phyloP scores from a whole-genome alignment of 176 grass and related monocot species.

The Bolboschoenus planiculmis region DNA sequence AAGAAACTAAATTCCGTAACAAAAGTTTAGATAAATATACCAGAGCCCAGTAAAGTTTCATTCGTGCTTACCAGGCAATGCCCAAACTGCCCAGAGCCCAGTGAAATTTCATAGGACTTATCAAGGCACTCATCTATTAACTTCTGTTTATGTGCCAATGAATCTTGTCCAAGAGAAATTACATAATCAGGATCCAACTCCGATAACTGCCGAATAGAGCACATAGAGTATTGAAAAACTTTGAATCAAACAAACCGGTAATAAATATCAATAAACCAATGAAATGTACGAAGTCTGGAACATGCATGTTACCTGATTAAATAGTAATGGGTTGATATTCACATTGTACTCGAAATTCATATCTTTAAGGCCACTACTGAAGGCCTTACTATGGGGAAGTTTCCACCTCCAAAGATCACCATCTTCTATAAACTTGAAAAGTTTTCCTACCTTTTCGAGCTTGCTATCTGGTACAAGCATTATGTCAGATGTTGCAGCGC shows the following conservation, averaged over 20 bases:
- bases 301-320: slow-evolving; percentile 65
- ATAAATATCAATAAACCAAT: neutral
- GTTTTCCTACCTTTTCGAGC: slow-evolving; percentile 50
- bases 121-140: slow-evolving; percentile 59
- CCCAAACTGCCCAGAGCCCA: slow-evolving; percentile 62
- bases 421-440: slow-evolving; percentile 89
- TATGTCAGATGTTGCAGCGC: neutral
- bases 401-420: slow-evolving; percentile 80
- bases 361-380: slow-evolving; percentile 84
- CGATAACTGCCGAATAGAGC: slow-evolving; percentile 50
- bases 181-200: slow-evolving; percentile 65
- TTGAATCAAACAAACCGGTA: neutral
- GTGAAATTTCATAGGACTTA: slow-evolving; percentile 61
- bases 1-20: neutral
- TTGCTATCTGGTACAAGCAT: slow-evolving; percentile 52
- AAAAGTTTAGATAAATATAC: neutral
- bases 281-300: neutral
- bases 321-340: slow-evolving; percentile 55
- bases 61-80: slow-evolving; percentile 61
- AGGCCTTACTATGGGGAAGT: slow-evolving; percentile 72
- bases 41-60: no score
- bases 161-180: slow-evolving; percentile 50
- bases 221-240: neutral
- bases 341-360: slow-evolving; percentile 67
- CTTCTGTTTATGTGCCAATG: slow-evolving; percentile 54